phyloP scores from a whole-genome alignment of 805 yeast species.

The Kodamaea jinghongensis region DNA sequence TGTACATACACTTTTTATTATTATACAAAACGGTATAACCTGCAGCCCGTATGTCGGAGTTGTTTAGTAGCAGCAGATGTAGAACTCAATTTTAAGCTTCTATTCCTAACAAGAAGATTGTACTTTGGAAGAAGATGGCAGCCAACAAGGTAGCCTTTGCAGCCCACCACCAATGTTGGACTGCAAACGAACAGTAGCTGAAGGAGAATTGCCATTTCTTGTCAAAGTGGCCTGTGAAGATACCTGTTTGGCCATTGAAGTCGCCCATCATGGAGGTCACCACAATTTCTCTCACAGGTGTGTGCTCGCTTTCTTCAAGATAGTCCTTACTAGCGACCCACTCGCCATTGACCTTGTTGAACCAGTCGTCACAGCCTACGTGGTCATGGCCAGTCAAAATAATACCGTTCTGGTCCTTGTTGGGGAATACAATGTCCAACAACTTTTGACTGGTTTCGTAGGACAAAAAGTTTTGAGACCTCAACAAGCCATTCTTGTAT shows the following conservation, averaged over 20 bases:
- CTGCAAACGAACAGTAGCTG: slow-evolving; percentile 72
- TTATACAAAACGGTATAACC: too few species aligned
- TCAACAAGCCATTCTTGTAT: slow-evolving; percentile 64
- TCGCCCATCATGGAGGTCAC: slow-evolving; percentile 97
- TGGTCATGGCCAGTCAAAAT: slow-evolving; percentile 95
- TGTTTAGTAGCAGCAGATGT: too few species aligned
- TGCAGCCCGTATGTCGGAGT: too few species aligned
- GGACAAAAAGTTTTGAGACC: slow-evolving; percentile 84
- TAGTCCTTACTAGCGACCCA: slow-evolving; percentile 60
- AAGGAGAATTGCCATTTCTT: slow-evolving; percentile 65
- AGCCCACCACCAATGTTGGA: slow-evolving; percentile 97
- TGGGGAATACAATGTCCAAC: slow-evolving; percentile 67
- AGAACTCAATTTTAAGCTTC: too few species aligned
- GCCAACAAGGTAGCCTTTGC: slow-evolving; percentile 51
- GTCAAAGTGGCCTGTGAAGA: slow-evolving; percentile 71
- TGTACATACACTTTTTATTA: too few species aligned
- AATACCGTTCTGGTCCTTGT: slow-evolving; percentile 63
- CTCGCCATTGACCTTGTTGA: slow-evolving; percentile 43
- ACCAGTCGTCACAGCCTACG: slow-evolving; percentile 81
- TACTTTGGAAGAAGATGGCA: slow-evolving; percentile 23
- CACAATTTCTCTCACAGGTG: slow-evolving; percentile 69
- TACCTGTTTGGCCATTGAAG: slow-evolving; percentile 83
- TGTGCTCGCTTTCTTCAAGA: slow-evolving; percentile 20
- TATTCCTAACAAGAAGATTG: slow-evolving; percentile 1
- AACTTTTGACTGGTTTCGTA: slow-evolving; percentile 64